A percentile compares a stretch with the other conserved stretches of the same genome.
phyloP scores from a whole-genome alignment of 108 stramenopile species.

The Epithemia pelagica region DNA sequence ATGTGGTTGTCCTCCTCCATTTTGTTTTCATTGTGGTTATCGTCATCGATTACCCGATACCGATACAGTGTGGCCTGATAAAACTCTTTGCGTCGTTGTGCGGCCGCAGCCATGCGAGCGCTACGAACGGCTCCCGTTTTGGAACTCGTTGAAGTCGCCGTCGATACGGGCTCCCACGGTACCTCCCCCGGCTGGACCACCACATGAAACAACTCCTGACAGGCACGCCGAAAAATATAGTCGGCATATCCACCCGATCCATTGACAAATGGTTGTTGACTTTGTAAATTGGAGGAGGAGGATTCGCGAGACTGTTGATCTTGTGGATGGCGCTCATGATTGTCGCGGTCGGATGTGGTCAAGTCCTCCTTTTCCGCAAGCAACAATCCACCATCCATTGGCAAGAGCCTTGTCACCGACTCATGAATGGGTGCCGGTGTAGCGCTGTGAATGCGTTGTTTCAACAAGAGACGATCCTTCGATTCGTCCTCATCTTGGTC shows the following conservation, averaged over 20 bases:
- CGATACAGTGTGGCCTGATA: constrained; percentile 52
- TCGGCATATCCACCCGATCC: constrained; percentile 79
- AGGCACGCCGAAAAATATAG: constrained; percentile 69
- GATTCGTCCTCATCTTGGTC: not conserved
- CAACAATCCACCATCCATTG: not conserved
- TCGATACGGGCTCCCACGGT: constrained; percentile 37
- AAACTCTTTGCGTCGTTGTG: constrained; percentile 37
- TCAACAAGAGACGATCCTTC: not conserved
- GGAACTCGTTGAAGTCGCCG: not conserved
- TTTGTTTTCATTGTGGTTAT: too few relatives aligned
- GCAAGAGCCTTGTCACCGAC: too few relatives aligned
- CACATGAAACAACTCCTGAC: constrained; percentile 45
- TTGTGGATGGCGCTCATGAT: too few relatives aligned
- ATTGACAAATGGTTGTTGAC: constrained; percentile 20
- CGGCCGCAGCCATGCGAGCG: constrained; percentile 15
- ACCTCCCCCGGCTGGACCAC: constrained; percentile 28
- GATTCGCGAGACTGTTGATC: too few relatives aligned
- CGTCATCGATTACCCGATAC: constrained; percentile 11
- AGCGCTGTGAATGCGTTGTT: constrained; percentile 1
- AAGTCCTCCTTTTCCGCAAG: not conserved
- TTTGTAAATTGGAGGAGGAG: too few relatives aligned
- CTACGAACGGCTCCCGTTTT: not conserved
- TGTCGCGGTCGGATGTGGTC: too few relatives aligned
- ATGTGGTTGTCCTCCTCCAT: too few relatives aligned
- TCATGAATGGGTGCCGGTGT: not conserved